Base-by-base conservation (phyloP, 495 filamentous ascomycete genomes). In the Podospora pseudopauciseta region DNA sequence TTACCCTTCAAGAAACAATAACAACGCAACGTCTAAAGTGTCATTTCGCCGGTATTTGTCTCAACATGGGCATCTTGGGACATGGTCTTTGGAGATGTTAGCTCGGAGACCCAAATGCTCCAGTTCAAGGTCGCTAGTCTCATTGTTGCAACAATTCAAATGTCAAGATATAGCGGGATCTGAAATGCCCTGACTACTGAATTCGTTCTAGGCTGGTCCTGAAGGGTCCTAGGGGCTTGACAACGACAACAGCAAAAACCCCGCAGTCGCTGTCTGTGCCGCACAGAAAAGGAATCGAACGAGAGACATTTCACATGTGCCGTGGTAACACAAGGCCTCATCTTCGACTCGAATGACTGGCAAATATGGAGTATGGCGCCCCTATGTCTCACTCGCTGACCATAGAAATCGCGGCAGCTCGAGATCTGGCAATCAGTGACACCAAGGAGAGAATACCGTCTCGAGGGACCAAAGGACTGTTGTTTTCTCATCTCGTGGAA, bases 51-150 rank as follows among this genome's bases (percentile, higher is more conserved):
- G 67, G 72, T 56, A 3, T 49, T 1, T 54, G 11, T 30, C 5
- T 2, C 16, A 4, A 9, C 19, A 30, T 27, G 2, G 15, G 4
- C 16, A 28, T 60, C 18, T 18, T 23, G 16, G 9, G 49, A 78
- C 73, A 5, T 80, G 91, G 5, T 77, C 92, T 4, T 89, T 95
- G 87, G 90, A 79, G 92, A 94, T 53, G 92, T 90, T 77, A 92
- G 91, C 0, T 32, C 30, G 7, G 30, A 32, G 30, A 32, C 30
- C 30, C 7, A 32, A 7, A 7, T 6, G 30, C 0, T 4, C 30
- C 30, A 32, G 30, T 32, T 32, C 30, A 32, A 32, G 30, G 30
- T 32, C 30, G 30, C 30, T 0, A 23, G 23, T 2, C 23, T 23
- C 23, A 2, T 23, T 23, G 23, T 23, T 23, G 23, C 23, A 23